Evolutionary conservation across 257 asterid genomes (phyloP).

Genomic region (Solanum clarkiae): DNA sequence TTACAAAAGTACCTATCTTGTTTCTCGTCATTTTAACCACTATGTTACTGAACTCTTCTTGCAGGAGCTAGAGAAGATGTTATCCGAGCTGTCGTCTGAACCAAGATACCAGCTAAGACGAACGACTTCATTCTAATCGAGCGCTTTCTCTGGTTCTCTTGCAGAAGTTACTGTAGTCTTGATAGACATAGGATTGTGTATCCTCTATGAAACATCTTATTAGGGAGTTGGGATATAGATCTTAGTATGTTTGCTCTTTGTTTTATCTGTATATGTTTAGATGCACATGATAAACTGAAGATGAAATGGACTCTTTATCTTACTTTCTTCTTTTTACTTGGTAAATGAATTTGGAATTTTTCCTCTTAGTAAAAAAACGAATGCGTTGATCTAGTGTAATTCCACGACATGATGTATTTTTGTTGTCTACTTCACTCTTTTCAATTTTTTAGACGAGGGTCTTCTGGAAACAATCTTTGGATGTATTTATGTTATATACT

Average conservation of each 20-base stretch:
- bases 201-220: neutral
- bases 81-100: conserved; percentile 18
- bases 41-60: neutral
- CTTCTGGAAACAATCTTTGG: no score
- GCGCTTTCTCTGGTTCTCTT: neutral
- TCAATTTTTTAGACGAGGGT: no score
- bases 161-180: neutral
- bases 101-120: conserved; percentile 70
- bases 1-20: neutral
- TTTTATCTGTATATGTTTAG: neutral
- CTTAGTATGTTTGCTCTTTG: neutral
- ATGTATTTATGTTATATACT: no score
- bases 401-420: no score
- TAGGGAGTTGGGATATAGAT: neutral
- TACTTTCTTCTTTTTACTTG: neutral
- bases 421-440: no score
- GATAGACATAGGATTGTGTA: neutral
- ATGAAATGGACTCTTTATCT: neutral
- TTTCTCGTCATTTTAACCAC: neutral
- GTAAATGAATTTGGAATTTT: neutral
- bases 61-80: conserved; percentile 51
- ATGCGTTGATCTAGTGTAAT: neutral
- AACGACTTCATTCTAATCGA: conserved; percentile 48
- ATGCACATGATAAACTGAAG: neutral
- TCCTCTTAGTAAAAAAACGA: neutral